phyloP scores from a whole-genome alignment of 257 asterid genomes.

The Perilla frutescens region DNA sequence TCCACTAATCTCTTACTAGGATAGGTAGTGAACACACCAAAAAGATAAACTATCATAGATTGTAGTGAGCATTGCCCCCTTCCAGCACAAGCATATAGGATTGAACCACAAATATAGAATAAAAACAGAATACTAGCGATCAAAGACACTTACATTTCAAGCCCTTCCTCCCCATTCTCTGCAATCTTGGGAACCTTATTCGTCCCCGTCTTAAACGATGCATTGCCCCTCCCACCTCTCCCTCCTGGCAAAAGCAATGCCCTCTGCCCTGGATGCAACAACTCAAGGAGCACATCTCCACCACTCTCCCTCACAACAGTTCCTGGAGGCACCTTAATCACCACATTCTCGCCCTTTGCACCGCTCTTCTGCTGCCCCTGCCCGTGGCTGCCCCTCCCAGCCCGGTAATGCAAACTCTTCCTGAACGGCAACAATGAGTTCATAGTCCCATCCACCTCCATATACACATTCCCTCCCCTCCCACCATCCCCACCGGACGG shows the following conservation, averaged over 20 bases:
- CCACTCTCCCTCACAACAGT: conserved; percentile 76
- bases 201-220: conserved; percentile 76
- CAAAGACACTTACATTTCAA: conserved; percentile 67
- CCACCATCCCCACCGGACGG: conserved; percentile 99
- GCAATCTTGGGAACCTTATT: conserved; percentile 96
- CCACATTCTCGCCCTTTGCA: conserved; percentile 80
- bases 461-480: conserved; percentile 88
- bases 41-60: background rate
- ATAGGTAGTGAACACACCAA: conserved; percentile 8
- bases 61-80: background rate
- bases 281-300: conserved; percentile 70
- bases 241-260: conserved; percentile 88
- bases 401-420: conserved; percentile 79
- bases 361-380: conserved; percentile 80
- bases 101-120: conserved; percentile 11
- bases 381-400: conserved; percentile 90
- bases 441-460: conserved; percentile 81
- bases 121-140: conserved; percentile 16
- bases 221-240: conserved; percentile 96
- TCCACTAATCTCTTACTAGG: background rate
- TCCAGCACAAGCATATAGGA: background rate
- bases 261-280: conserved; percentile 80
- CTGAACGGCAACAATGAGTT: conserved; percentile 88
- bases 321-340: conserved; percentile 93
- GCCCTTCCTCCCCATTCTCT: conserved; percentile 93